Evolutionary conservation across 495 filamentous ascomycete species (phyloP).

Genomic region (Pyronema domesticum): DNA sequence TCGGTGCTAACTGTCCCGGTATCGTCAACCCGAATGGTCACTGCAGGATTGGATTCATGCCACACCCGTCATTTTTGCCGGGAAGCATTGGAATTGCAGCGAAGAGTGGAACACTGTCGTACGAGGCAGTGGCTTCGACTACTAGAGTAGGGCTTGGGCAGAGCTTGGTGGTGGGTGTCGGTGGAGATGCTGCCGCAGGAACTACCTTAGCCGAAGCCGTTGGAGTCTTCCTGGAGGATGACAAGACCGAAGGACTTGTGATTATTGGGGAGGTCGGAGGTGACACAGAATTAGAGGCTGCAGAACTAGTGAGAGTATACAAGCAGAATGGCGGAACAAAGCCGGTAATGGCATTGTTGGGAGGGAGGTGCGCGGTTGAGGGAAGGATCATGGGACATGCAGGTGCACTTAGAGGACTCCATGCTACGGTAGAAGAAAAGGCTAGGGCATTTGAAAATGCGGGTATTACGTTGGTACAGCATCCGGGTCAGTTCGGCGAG

Average conservation of each 20-base stretch:
- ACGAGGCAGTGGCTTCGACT: constrained; percentile 72
- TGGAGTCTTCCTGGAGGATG: constrained; percentile 52
- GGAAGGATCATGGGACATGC: constrained; percentile 80
- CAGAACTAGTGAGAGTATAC: constrained; percentile 58
- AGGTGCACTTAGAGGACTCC: constrained; percentile 54
- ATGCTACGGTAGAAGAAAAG: constrained; percentile 47
- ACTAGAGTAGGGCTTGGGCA: constrained; percentile 70
- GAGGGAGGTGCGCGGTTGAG: constrained; percentile 44
- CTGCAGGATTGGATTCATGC: constrained; percentile 79
- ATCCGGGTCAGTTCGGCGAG: constrained; percentile 63
- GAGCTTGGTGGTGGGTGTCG: constrained; percentile 72
- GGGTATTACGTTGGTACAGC: constrained; percentile 59
- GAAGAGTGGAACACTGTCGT: constrained; percentile 77
- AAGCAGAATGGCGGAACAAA: constrained; percentile 33
- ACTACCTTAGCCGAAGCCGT: constrained; percentile 68
- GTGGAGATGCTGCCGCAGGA: constrained; percentile 67
- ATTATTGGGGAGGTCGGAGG: constrained; percentile 82
- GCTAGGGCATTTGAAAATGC: constrained; percentile 48
- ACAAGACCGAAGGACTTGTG: constrained; percentile 64
- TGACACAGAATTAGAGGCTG: constrained; percentile 59
- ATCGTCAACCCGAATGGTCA: constrained; percentile 69
- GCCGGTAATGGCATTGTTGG: constrained; percentile 64
- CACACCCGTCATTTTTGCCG: constrained; percentile 53
- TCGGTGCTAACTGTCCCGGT: constrained; percentile 74
- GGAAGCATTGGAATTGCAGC: constrained; percentile 68